Base-by-base conservation (phyloP, 306 rosid species). In the Malus orientalis region DNA sequence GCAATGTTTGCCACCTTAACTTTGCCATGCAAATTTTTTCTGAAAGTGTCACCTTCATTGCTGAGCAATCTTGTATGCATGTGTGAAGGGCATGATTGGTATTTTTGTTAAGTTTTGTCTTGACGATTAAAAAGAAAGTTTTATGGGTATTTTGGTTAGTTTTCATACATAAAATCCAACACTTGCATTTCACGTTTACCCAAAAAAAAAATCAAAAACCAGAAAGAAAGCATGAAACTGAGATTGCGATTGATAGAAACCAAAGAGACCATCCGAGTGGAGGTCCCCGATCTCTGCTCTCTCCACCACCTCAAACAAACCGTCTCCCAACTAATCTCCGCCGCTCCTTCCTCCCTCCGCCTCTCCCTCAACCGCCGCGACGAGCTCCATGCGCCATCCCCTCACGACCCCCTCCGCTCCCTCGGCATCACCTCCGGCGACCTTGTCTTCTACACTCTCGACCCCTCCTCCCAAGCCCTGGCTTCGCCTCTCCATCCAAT, bases 361-460 rank as follows among this genome's bases (percentile, higher is more conserved):
- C 90, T 94, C 55, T 94, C 96, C 30, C 90, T 94, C 79, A 92
- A 94, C 70, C 69, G 89, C 68, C 85, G 79, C 60, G 91, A 92
- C 81, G 96, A 91, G 82, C 90, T 94, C 69, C 69, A 11, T 45
- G 69, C 84, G 15, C 62, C 96, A 20, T 81, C 90, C 30, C 85
- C 81, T 0, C 16, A 74, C 45, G 87, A 79, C 2, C 69, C 89
- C 14, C 85, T 94, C 44, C 80, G 59, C 16, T 84, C 92, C 58
- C 74, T 92, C 15, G 96, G 96, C 62, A 67, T 94, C 67, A 60
- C 89, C 58, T 51, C 78, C 42, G 97, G 98, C 22, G 98, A 90
- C 76, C 96, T 94, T 64, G 42, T 94, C 61, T 90, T 88, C 87
- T 92, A 87, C 87, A 76, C 93, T 19, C 23, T 86, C 63, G 74